Evolutionary conservation across 805 yeast genomes (phyloP).

Genomic region (Ogataea philodendri): DNA sequence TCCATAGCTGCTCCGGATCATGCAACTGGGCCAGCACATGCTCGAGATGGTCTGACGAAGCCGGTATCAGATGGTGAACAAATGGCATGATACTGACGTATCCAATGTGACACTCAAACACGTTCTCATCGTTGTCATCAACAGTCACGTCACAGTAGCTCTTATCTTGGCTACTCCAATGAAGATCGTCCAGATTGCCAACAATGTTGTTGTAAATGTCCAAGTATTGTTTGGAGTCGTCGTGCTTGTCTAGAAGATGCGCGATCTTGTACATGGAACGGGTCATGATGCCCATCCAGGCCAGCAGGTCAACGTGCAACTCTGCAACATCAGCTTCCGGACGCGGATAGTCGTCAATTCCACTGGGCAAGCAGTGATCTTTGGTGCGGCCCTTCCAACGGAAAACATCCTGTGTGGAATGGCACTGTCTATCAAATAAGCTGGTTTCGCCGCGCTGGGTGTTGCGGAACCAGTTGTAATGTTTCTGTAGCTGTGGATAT

Average conservation of each 20-base stretch:
- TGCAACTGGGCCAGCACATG: slow-evolving; percentile 55
- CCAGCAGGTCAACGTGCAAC: slow-evolving; percentile 80
- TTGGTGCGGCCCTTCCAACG: slow-evolving; percentile 92
- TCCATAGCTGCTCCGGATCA: slow-evolving; percentile 75
- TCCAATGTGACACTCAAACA: slow-evolving; percentile 82
- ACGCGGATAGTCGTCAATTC: slow-evolving; percentile 94
- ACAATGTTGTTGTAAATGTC: slow-evolving; percentile 54
- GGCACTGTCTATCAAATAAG: slow-evolving; percentile 63
- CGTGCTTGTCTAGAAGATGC: slow-evolving; percentile 50
- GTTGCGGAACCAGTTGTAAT: slow-evolving; percentile 79
- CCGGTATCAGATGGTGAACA: slow-evolving; percentile 60
- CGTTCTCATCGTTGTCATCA: slow-evolving; percentile 66
- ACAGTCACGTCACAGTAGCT: slow-evolving; percentile 83
- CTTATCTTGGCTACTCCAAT: slow-evolving; percentile 70
- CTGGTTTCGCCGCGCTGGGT: slow-evolving; percentile 76
- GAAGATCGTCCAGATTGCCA: slow-evolving; percentile 65
- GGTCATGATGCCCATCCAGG: slow-evolving; percentile 95
- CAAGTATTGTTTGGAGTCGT: slow-evolving; percentile 56
- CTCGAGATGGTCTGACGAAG: slow-evolving; percentile 45
- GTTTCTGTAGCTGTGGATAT: slow-evolving; percentile 73
- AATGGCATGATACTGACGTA: slow-evolving; percentile 87
- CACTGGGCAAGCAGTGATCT: slow-evolving; percentile 86
- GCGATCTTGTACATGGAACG: slow-evolving; percentile 77
- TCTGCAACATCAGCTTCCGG: slow-evolving; percentile 86
- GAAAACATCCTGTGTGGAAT: slow-evolving; percentile 61